These are phyloP conservation scores for Dissophora globulifera DNA, from an alignment of 192 early-diverging fungal species.

Conservation along the genomic window DNA sequence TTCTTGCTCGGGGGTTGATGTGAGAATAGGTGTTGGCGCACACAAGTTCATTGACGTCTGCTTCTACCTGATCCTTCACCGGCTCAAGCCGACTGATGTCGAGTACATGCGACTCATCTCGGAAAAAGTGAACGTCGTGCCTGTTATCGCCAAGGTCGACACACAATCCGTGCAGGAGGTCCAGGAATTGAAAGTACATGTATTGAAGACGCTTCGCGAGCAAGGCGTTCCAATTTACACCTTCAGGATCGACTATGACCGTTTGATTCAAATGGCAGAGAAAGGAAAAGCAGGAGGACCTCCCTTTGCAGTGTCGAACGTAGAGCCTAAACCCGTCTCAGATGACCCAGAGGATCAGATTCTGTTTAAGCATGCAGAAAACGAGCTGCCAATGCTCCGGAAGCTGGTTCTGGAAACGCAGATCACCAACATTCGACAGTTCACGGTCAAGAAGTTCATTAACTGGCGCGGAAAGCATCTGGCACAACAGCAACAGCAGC, in stretches of 20 bases:
- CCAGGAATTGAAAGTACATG: constrained; percentile 60
- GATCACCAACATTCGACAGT: constrained; percentile 61
- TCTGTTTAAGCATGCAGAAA: constrained; percentile 20
- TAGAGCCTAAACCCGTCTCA: constrained; percentile 4
- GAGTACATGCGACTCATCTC: constrained; percentile 72
- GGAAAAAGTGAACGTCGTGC: constrained; percentile 69
- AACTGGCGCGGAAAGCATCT: constrained; percentile 58
- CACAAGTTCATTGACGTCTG: constrained; percentile 59
- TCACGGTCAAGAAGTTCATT: constrained; percentile 68
- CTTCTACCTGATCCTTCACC: constrained; percentile 63
- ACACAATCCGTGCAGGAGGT: constrained; percentile 60
- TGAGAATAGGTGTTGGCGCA: constrained; percentile 43
- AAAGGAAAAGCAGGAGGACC: constrained; percentile 58
- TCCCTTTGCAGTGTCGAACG: constrained; percentile 63
- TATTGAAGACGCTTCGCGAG: constrained; percentile 61
- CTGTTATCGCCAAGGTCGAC: constrained; percentile 74
- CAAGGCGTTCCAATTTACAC: constrained; percentile 68
- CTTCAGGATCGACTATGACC: constrained; percentile 62
- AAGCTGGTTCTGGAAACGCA: constrained; percentile 65
- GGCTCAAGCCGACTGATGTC: constrained; percentile 76
- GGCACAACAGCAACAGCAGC: constrained; percentile 16
- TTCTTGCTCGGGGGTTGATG: neutral
- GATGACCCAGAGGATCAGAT: constrained; percentile 23
- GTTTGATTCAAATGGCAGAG: constrained; percentile 58
- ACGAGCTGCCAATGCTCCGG: constrained; percentile 60